Percentiles rank a stretch among this genome's conserved stretches.
Conservation (phyloP, 768 basidiomycete species). For the Boletus huronensis region DNA sequence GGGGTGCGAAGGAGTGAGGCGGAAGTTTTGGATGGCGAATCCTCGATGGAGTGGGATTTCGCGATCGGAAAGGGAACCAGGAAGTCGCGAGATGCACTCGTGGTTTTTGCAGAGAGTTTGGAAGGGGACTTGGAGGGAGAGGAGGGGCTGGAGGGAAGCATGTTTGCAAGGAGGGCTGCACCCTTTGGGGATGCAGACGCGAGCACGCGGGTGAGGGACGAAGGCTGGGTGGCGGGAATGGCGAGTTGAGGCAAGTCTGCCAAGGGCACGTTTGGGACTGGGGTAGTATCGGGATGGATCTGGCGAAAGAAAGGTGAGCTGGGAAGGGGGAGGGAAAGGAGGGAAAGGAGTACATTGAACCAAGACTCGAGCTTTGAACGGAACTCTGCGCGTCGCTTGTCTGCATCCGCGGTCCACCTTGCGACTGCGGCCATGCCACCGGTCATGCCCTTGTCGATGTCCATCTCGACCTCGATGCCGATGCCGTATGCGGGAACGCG, state of each 20-base stretch:
- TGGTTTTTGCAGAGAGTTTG: slow-evolving; percentile 33
- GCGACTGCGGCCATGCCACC: slow-evolving; percentile 89
- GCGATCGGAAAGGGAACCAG: slow-evolving; percentile 46
- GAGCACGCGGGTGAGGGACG: slow-evolving; percentile 65
- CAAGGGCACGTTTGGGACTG: slow-evolving; percentile 58
- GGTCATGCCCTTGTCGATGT: slow-evolving; percentile 75
- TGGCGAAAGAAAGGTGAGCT: slow-evolving; percentile 29
- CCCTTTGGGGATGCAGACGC: slow-evolving; percentile 73
- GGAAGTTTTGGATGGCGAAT: slow-evolving; percentile 46
- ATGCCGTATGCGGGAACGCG: slow-evolving; percentile 79
- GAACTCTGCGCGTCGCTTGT: slow-evolving; percentile 57
- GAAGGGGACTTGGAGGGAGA: slow-evolving; percentile 41
- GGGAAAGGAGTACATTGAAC: slow-evolving; percentile 45
- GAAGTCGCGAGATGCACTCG: slow-evolving; percentile 10
- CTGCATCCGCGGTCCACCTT: slow-evolving; percentile 74
- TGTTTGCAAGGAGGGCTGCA: slow-evolving; percentile 30
- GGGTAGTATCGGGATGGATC: slow-evolving; percentile 44
- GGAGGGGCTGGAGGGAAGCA: slow-evolving; percentile 28
- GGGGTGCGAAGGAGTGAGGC: slow-evolving; percentile 64
- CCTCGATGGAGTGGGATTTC: slow-evolving; percentile 31
- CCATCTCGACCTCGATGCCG: slow-evolving; percentile 84
- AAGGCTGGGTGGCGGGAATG: slow-evolving; percentile 47
- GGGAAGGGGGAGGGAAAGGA: not conserved
- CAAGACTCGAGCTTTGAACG: slow-evolving; percentile 59
- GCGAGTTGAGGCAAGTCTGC: slow-evolving; percentile 63